These are phyloP conservation scores for Fusarium begoniae DNA, from an alignment of 2,329 filamentous ascomycete species.

Conservation along the genomic window DNA sequence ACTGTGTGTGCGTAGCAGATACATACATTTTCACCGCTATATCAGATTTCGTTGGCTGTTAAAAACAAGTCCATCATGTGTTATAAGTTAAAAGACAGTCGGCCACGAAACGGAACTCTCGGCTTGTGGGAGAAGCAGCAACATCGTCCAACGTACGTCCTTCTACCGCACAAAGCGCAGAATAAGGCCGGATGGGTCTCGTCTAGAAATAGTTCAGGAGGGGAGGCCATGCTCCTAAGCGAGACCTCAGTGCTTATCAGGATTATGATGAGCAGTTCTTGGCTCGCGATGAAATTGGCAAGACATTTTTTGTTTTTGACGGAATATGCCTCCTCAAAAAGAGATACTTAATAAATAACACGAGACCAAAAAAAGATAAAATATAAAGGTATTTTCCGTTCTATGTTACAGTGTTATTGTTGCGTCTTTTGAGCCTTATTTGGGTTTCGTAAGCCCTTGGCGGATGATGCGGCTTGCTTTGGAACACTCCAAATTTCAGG, in stretches of 20 bases:
- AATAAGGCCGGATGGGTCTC: conserved; percentile 13
- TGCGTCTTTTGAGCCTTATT: conserved; percentile 3
- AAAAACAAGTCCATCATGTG: neutral
- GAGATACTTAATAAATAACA: neutral
- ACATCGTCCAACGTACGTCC: neutral
- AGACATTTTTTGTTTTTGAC: neutral
- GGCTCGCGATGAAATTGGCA: conserved; percentile 13
- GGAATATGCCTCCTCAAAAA: neutral
- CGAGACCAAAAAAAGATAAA: neutral
- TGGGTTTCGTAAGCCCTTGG: conserved; percentile 16
- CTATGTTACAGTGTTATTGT: neutral
- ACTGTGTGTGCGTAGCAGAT: neutral
- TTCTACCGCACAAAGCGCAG: conserved; percentile 12
- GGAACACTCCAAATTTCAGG: conserved; percentile 26
- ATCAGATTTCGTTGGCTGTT: neutral
- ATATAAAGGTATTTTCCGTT: neutral
- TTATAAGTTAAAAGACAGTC: neutral
- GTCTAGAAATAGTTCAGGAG: conserved; percentile 29
- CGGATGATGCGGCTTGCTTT: conserved; percentile 45
- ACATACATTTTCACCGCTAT: conserved; percentile 12
- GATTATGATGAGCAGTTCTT: conserved; percentile 18
- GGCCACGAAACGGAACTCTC: neutral
- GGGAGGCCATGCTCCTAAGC: conserved; percentile 21
- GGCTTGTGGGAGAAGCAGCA: neutral
- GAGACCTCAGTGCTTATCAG: conserved; percentile 15